Base-by-base conservation (phyloP, 208 protist species). In the Jaenimonas drosophilae region DNA sequence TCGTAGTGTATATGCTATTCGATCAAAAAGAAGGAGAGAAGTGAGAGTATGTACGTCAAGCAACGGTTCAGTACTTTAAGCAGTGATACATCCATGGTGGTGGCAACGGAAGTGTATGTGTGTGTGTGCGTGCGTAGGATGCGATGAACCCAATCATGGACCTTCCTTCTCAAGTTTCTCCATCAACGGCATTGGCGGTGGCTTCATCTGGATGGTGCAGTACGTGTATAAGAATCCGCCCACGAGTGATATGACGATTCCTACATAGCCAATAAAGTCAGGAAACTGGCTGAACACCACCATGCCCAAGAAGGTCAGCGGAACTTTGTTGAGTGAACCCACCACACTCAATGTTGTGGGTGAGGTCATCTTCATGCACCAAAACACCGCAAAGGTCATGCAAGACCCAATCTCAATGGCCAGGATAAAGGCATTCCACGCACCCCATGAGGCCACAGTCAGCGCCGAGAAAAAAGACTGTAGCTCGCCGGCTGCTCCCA, bases 311-410 rank as follows among this genome's bases (percentile, higher is more conserved):
- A 95, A 63, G 17, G 76, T 54, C n/a, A 88, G 43, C 5, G 88
- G 88, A 7, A 89, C 66, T 48, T 92, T 91, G 46, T 91, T 91
- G 16, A 91, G 61, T 5, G 81, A 66, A 20, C 88, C 88, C 27
- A 83, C 49, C 19, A 95, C 83, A 51, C 78, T 91, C 57, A 88
- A 85, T 1, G 83, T 92, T n/a, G 83, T 95, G 0, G 88, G 88
- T 4, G 83, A 88, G n/a, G 83, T 92, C 29, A 80, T 49, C 14
- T 71, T 51, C 74, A 95, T 86, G 58, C 83, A 92, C 73, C 78
- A 92, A 49, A 95, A 90, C 4, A 86, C 73, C n/a, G 65, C 60
- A 45, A 92, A 88, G 6, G 76, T 87, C 76, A 95, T 88, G 19
- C 58, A 4, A 4, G 81, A 81, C 41, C 83, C 82, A 14, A 76